Percentiles rank a stretch among this genome's conserved stretches.
phyloP scores from a whole-genome alignment of 2,329 filamentous ascomycete genomes.

The Sclerotinia trifoliorum region DNA sequence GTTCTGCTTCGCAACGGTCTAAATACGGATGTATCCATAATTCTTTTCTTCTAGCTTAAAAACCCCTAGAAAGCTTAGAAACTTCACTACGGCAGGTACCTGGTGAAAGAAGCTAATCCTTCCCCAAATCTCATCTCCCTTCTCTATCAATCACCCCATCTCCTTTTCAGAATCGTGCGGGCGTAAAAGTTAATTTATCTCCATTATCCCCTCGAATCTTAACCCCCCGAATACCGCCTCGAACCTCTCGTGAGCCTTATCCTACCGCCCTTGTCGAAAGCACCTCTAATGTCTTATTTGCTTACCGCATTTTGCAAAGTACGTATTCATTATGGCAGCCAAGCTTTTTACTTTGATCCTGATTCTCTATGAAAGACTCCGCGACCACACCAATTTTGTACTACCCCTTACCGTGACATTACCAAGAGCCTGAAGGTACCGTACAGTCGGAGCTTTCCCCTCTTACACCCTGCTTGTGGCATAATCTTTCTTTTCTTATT shows the following conservation, averaged over 20 bases:
- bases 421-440: constrained; percentile 9
- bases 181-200: constrained; percentile 7
- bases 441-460: constrained; percentile 6
- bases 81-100: neutral
- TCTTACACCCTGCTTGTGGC: neutral
- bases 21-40: constrained; percentile 15
- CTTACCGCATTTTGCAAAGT: neutral
- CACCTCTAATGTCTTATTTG: too few relatives aligned
- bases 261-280: too few relatives aligned
- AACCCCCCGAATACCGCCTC: neutral
- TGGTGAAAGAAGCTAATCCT: neutral
- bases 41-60: neutral
- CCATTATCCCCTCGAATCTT: neutral
- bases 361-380: neutral
- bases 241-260: neutral
- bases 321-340: neutral
- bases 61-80: neutral
- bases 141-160: neutral
- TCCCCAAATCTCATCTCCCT: neutral
- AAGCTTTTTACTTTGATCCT: constrained; percentile 5
- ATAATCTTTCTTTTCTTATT: neutral
- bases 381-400: constrained; percentile 6
- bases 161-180: neutral
- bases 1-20: neutral
- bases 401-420: constrained; percentile 16